These are phyloP conservation scores for Didymella exigua DNA, from an alignment of 2,329 filamentous ascomycete genomes.

Conservation along the genomic window DNA sequence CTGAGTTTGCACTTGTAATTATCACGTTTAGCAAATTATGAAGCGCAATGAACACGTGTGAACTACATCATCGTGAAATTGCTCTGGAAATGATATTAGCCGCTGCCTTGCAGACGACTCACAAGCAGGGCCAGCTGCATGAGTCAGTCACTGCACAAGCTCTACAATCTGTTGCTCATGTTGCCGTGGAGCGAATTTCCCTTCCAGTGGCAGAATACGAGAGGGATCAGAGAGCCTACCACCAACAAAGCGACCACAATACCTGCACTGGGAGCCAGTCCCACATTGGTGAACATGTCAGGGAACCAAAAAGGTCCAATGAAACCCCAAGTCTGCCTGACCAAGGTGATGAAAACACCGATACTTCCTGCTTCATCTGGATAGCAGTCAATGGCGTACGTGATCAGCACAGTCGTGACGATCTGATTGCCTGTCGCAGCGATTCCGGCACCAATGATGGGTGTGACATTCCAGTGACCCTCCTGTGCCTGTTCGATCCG, in stretches of 20 bases:
- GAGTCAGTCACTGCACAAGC: background rate
- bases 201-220: conserved; percentile 35
- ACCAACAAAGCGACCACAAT: conserved; percentile 44
- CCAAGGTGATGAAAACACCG: conserved; percentile 64
- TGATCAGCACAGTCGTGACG: conserved; percentile 64
- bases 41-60: background rate
- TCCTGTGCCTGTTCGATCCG: conserved; percentile 53
- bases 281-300: conserved; percentile 48
- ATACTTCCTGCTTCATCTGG: conserved; percentile 59
- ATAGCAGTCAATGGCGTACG: conserved; percentile 65
- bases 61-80: background rate
- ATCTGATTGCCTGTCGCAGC: conserved; percentile 64
- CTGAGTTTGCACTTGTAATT: background rate
- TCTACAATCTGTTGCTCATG: conserved; percentile 22
- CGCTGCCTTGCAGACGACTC: no score
- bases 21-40: background rate
- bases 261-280: conserved; percentile 46
- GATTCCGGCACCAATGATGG: conserved; percentile 59
- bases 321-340: conserved; percentile 56
- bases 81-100: background rate
- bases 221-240: conserved; percentile 31
- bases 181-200: conserved; percentile 24
- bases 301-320: conserved; percentile 52
- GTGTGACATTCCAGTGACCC: conserved; percentile 61
- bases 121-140: background rate